Evolutionary conservation across 1,139 yeast genomes (phyloP), one percentile per base, ranked within the genome.

Genomic region (Candida mesenterica): DNA sequence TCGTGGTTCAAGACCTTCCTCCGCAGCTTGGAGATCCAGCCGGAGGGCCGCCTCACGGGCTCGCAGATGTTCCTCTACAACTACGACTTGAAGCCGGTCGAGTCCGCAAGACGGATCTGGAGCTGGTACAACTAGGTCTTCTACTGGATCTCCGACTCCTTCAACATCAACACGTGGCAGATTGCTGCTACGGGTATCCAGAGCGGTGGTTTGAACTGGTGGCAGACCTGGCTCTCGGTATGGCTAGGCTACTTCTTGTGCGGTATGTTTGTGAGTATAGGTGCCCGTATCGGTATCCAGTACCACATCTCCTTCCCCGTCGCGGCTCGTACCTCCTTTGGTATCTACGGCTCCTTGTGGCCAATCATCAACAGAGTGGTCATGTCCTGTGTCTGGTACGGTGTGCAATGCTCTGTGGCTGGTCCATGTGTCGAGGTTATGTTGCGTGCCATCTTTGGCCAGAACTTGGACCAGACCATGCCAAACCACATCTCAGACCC

Each of bases 131-230:
- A 85, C 53, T 87, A 65, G 54, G 80, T 82, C 7, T 80, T 76
- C 43, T 85, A 85, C 50, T 87, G 96, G 96, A 61, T 86, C 38
- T 89, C 95, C 1, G 96, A 86, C 55, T 79, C 94, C 17, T 84
- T 88, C 63, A 87, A 87, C 57, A 80, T 88, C 50, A 86, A 84
- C 54, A 86, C 96, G 8, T 87, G 94, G 90, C 90, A 85, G 63
- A 86, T 88, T 51, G 95, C 95, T 5, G 80, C 92, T 3, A 82
- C 94, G 1, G 94, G 95, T 45, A 66, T 69, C 19, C 82, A 82
- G 40, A 30, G 24, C 15, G 72, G 75, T 28, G 92, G 92, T 5
- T 65, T 87, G 61, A 77, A 81, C 13, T 86, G 95, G 95, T 87
- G 95, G 94, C 89, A 80, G 57, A 80, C 85, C 12, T 87, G 95